Percentiles rank a stretch among this genome's conserved stretches.
These are phyloP conservation scores for Styphnolobium japonicum DNA, from an alignment of 306 rosid species.

Conservation along the genomic window DNA sequence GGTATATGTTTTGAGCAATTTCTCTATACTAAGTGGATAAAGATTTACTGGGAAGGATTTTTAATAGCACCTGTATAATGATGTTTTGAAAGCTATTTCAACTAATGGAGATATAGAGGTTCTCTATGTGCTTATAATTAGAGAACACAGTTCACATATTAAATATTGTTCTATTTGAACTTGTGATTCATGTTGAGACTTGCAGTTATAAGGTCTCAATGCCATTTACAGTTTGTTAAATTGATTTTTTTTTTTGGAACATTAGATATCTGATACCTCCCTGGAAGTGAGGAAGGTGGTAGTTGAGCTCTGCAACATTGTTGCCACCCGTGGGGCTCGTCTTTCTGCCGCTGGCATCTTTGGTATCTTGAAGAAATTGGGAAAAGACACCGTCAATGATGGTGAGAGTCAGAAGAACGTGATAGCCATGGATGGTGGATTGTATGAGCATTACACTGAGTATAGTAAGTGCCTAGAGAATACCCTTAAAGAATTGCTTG, in stretches of 20 bases:
- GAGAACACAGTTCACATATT: not conserved
- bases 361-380: constrained; percentile 79
- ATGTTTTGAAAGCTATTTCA: not conserved
- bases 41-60: not conserved
- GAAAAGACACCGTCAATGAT: constrained; percentile 45
- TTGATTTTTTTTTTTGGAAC: not conserved
- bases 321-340: constrained; percentile 87
- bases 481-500: constrained; percentile 66
- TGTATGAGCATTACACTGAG: constrained; percentile 76
- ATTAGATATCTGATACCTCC: constrained; percentile 68
- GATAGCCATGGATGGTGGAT: constrained; percentile 88
- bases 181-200: constrained; percentile 14
- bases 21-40: not conserved
- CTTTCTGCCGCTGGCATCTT: constrained; percentile 86
- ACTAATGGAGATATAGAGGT: not conserved
- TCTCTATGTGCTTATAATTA: not conserved
- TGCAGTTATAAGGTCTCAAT: not conserved
- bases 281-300: constrained; percentile 55
- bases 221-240: not conserved
- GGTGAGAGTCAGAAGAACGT: constrained; percentile 53
- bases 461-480: constrained; percentile 73
- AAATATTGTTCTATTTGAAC: not conserved
- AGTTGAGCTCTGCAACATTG: constrained; percentile 67
- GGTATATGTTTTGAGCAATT: constrained; percentile 37
- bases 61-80: not conserved